Evolutionary conservation across 495 filamentous ascomycete genomes (phyloP).

Genomic region (Neurospora sp.): DNA sequence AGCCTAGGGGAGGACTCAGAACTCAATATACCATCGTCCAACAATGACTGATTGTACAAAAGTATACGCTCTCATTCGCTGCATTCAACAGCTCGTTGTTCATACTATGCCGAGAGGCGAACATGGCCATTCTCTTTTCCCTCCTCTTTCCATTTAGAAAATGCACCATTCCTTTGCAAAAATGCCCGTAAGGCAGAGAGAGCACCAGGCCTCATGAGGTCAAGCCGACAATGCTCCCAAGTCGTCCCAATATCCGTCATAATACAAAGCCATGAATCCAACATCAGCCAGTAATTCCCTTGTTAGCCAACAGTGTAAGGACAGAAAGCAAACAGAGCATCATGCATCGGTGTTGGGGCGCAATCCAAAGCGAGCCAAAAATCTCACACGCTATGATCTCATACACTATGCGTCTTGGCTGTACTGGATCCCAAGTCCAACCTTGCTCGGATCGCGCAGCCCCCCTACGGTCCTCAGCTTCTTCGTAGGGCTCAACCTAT

Average conservation of each 20-base stretch:
- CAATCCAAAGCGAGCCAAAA: neutral
- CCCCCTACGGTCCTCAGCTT: conserved; percentile 44
- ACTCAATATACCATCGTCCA: neutral
- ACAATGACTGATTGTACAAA: neutral
- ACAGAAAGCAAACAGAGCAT: neutral
- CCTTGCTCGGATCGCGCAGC: conserved; percentile 21
- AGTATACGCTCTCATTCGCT: neutral
- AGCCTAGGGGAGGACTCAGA: neutral
- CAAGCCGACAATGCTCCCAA: neutral
- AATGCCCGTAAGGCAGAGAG: neutral
- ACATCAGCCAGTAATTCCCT: neutral
- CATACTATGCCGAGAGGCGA: neutral
- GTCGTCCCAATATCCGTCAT: neutral
- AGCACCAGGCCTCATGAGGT: neutral
- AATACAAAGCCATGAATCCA: neutral
- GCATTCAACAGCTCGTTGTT: neutral
- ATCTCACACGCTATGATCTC: neutral
- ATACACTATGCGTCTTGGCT: conserved; percentile 17
- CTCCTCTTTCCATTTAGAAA: neutral
- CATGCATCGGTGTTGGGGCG: neutral
- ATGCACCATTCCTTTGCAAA: neutral
- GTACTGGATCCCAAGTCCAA: conserved; percentile 57
- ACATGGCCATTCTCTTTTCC: neutral
- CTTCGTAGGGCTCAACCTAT: conserved; percentile 40
- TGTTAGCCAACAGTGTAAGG: neutral